Percentiles rank a stretch among this genome's conserved stretches.
These are phyloP conservation scores for Exophiala sideris DNA, from an alignment of 2,329 filamentous ascomycete genomes.

Conservation along the genomic window DNA sequence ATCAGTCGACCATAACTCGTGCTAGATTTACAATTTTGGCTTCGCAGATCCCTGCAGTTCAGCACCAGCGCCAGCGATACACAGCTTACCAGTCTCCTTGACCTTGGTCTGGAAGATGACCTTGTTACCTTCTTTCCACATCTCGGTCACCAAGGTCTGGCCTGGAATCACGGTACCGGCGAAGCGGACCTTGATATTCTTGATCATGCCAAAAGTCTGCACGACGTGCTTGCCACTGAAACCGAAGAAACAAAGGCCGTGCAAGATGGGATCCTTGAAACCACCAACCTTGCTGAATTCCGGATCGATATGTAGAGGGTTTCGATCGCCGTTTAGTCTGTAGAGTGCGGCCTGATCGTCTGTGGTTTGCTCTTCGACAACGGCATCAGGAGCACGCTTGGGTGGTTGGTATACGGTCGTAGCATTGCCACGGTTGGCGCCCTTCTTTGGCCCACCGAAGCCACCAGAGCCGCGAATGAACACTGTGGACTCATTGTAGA, in stretches of 20 bases:
- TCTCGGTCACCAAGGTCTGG: constrained; percentile 83
- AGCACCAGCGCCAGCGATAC: constrained; percentile 74
- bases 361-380: constrained; percentile 80
- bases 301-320: constrained; percentile 94
- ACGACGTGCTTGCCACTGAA: constrained; percentile 1
- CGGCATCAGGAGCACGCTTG: constrained; percentile 69
- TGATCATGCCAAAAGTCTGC: constrained; percentile 59
- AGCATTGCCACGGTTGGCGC: constrained; percentile 70
- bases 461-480: constrained; percentile 90
- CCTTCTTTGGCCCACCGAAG: constrained; percentile 80
- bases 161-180: constrained; percentile 73
- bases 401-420: constrained; percentile 79
- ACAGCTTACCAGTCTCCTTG: constrained; percentile 87
- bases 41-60: constrained; percentile 52
- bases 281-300: constrained; percentile 91
- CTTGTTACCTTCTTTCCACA: constrained; percentile 82
- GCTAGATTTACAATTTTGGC: constrained; percentile 2
- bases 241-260: constrained; percentile 86
- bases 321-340: constrained; percentile 88
- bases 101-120: constrained; percentile 84
- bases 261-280: constrained; percentile 90
- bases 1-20: not conserved
- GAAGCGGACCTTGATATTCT: constrained; percentile 90
- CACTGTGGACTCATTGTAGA: constrained; percentile 94
- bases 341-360: constrained; percentile 93